These are phyloP conservation scores for Clitopilus hobsonii DNA, from an alignment of 768 basidiomycete species.

Conservation along the genomic window DNA sequence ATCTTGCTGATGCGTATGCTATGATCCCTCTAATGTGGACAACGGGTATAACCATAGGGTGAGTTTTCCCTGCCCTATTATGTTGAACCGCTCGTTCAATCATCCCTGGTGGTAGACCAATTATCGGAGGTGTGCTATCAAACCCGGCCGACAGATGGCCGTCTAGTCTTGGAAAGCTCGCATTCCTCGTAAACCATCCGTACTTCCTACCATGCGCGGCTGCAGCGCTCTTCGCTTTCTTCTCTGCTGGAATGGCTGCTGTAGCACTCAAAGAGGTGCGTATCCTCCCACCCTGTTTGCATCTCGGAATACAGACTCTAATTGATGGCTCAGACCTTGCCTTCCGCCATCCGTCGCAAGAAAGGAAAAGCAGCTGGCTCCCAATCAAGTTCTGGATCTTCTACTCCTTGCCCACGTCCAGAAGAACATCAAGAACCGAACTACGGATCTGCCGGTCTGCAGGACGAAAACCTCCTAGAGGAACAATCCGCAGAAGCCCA, in stretches of 20 bases:
- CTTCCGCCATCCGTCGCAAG: not conserved
- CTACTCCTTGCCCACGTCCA: not conserved
- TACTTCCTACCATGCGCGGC: slow-evolving; percentile 42
- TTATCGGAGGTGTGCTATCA: slow-evolving; percentile 57
- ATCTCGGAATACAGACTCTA: too few species aligned
- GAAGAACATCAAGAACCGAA: not conserved
- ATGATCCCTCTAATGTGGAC: slow-evolving; percentile 11
- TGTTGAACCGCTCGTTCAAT: too few species aligned
- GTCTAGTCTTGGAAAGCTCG: slow-evolving; percentile 38
- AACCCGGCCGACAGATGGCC: slow-evolving; percentile 58
- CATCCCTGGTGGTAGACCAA: too few species aligned
- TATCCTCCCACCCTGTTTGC: slow-evolving; percentile 34
- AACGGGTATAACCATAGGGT: slow-evolving; percentile 11
- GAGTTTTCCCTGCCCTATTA: too few species aligned
- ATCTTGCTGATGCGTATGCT: slow-evolving; percentile 11
- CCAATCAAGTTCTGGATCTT: not conserved
- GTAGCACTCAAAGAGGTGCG: too few species aligned
- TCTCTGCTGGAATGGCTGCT: too few species aligned
- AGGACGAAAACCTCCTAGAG: not conserved
- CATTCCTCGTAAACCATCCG: slow-evolving; percentile 26
- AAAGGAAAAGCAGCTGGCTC: slow-evolving; percentile 3
- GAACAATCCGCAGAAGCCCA: not conserved
- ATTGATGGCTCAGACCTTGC: too few species aligned
- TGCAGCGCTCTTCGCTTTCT: slow-evolving; percentile 38
- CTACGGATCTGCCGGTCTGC: not conserved